These are phyloP conservation scores for Neurospora tetraspora DNA, from an alignment of 495 filamentous ascomycete genomes.

Conservation along the genomic window DNA sequence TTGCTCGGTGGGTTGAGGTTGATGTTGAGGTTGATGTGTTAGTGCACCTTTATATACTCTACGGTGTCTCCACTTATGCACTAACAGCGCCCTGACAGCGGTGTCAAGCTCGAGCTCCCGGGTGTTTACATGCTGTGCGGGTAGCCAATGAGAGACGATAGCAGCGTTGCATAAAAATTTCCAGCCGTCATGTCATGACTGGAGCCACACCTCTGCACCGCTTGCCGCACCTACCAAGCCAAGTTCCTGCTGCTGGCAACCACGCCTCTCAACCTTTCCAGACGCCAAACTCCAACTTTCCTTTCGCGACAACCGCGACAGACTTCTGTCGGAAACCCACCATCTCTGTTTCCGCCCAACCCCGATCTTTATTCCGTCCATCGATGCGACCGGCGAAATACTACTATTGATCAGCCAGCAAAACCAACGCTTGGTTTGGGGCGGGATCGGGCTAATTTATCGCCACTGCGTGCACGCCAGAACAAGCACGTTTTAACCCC, in stretches of 20 bases:
- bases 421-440: slow-evolving; percentile 11
- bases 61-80: neutral
- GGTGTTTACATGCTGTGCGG: neutral
- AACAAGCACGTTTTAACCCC: neutral
- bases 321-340: slow-evolving; percentile 1
- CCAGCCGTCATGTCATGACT: slow-evolving; percentile 2
- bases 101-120: slow-evolving; percentile 1
- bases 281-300: neutral
- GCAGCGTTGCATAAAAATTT: slow-evolving; percentile 14
- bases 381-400: slow-evolving; percentile 13
- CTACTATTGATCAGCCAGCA: slow-evolving; percentile 1
- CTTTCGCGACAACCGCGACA: neutral
- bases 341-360: neutral
- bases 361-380: neutral
- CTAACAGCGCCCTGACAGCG: neutral
- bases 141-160: slow-evolving; percentile 13
- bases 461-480: slow-evolving; percentile 4
- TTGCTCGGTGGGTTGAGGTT: neutral
- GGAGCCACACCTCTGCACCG: slow-evolving; percentile 1
- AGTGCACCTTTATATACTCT: neutral
- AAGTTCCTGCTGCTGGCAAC: neutral
- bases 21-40: slow-evolving; percentile 1
- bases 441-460: slow-evolving; percentile 8
- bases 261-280: slow-evolving; percentile 2
- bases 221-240: neutral